These are phyloP conservation scores for Phytophthora syringae DNA, from an alignment of 352 stramenopile species.

Conservation along the genomic window DNA sequence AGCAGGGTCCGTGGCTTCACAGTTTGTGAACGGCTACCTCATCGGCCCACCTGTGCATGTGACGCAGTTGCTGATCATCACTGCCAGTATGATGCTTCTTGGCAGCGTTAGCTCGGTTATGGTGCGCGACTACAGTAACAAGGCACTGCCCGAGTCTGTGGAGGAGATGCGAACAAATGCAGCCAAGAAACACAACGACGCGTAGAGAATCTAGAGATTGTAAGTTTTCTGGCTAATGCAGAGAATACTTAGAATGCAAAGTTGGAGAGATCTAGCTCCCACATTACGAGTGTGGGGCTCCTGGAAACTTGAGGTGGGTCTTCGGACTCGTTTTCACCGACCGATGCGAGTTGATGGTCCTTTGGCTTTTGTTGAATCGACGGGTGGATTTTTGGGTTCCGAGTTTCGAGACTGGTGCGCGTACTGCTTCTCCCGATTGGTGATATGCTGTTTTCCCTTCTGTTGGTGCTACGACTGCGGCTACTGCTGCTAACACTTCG, in stretches of 20 bases:
- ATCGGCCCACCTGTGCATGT: slow-evolving; percentile 79
- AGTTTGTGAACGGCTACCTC: slow-evolving; percentile 92
- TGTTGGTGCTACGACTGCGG: slow-evolving; percentile 11
- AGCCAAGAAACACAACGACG: slow-evolving; percentile 1
- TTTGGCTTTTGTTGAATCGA: slow-evolving; percentile 3
- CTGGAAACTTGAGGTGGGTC: background rate
- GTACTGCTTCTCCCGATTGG: background rate
- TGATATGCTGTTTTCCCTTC: background rate
- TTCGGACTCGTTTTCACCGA: background rate
- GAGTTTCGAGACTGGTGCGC: background rate
- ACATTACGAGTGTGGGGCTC: slow-evolving; percentile 35
- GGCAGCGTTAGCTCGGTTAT: slow-evolving; percentile 66
- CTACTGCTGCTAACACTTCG: slow-evolving; percentile 4
- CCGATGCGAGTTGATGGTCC: background rate
- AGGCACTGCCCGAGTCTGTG: slow-evolving; percentile 58
- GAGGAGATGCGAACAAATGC: slow-evolving; percentile 56
- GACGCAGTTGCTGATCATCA: slow-evolving; percentile 75
- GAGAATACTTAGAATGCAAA: slow-evolving; percentile 27
- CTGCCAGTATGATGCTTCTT: slow-evolving; percentile 82
- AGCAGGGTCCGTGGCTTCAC: slow-evolving; percentile 88
- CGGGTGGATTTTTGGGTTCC: background rate
- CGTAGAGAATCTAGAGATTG: background rate
- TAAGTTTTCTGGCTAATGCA: background rate
- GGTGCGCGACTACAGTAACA: slow-evolving; percentile 67
- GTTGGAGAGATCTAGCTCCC: slow-evolving; percentile 78